Percentiles rank a stretch among this genome's conserved stretches.
Evolutionary conservation across 2,329 filamentous ascomycete genomes (phyloP).

Genomic region (Onygenales sp.): DNA sequence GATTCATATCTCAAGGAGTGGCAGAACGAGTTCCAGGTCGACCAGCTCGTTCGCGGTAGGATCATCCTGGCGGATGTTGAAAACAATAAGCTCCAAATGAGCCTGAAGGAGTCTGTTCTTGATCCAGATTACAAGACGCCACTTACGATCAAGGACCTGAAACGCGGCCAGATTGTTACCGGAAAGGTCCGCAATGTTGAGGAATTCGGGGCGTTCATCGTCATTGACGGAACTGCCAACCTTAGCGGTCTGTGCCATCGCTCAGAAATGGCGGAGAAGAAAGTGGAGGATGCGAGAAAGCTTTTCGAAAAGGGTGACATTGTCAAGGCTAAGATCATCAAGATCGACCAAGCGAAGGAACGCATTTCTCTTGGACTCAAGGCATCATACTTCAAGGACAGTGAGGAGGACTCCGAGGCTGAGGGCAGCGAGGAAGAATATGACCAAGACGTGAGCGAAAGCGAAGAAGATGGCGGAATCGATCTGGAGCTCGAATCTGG

Average conservation of each 20-base stretch:
- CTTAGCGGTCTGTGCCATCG: conserved; percentile 90
- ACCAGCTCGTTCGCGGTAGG: conserved; percentile 84
- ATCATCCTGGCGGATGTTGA: conserved; percentile 62
- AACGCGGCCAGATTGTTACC: conserved; percentile 70
- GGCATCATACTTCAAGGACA: conserved; percentile 73
- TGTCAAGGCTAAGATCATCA: conserved; percentile 86
- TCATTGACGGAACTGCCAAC: conserved; percentile 76
- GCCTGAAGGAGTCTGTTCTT: conserved; percentile 73
- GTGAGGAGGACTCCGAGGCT: conserved; percentile 40
- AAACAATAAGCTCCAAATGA: conserved; percentile 69
- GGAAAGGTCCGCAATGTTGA: conserved; percentile 90
- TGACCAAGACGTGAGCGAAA: conserved; percentile 32
- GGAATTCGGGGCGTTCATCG: conserved; percentile 89
- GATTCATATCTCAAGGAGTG: conserved; percentile 91
- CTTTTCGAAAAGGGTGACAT: conserved; percentile 81
- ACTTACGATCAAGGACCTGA: conserved; percentile 65
- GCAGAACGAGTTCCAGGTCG: conserved; percentile 79
- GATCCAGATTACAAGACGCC: conserved; percentile 69
- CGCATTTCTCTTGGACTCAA: conserved; percentile 86
- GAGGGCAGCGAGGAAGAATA: conserved; percentile 33
- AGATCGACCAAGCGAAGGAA: conserved; percentile 63
- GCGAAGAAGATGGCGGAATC: conserved; percentile 26
- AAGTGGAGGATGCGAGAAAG: conserved; percentile 74
- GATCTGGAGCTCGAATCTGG: conserved; percentile 24
- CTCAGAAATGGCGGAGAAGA: conserved; percentile 79